Evolutionary conservation across 2,329 filamentous ascomycete species (phyloP), one percentile per base, ranked within the genome.

Genomic region (Rutstroemia sp.): DNA sequence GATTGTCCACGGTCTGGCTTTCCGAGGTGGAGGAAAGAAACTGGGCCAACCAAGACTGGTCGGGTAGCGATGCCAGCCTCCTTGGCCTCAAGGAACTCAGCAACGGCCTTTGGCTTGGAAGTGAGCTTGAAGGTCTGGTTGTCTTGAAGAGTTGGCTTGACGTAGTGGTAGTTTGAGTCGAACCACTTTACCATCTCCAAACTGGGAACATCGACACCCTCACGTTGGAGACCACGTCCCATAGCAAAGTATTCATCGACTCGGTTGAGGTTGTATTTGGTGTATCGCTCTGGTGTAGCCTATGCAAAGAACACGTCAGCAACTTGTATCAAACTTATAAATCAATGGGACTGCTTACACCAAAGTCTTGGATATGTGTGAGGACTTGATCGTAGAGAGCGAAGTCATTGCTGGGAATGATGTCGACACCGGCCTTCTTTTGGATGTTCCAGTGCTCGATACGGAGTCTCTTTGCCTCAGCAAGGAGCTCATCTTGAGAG

Each of bases 151-250:
- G 94, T 96, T 64, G 94, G 94, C 86, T 97, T 97, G 79, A 97
- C 94, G 77, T 99, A 99, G 84, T 97, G 94, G 87, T 99, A 99
- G 88, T 99, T 99, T 65, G 91, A 96, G 83, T 99, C 94, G 74
- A 99, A 99, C 94, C 94, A 99, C 83, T 99, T 99, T 70, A 99
- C 94, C 94, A 99, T 99, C 83, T 99, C 94, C 77, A 96, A 80
- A 71, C 82, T 83, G 68, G 92, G 90, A 65, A 97, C 94, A 76
- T 99, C 94, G 68, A 97, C 82, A 75, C 89, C 84, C 71, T 86
- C 84, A 85, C 90, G 95, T 79, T 99, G 94, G 79, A 95, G 92
- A 73, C 94, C 94, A 86, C 94, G 90, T 71, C 94, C 94, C 90
- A 99, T 96, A 77, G 94, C 94, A 72, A 99, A 99, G 86, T 96